These are phyloP conservation scores for Hondaea fermentalgiana DNA, from an alignment of 108 stramenopile genomes.

Conservation along the genomic window DNA sequence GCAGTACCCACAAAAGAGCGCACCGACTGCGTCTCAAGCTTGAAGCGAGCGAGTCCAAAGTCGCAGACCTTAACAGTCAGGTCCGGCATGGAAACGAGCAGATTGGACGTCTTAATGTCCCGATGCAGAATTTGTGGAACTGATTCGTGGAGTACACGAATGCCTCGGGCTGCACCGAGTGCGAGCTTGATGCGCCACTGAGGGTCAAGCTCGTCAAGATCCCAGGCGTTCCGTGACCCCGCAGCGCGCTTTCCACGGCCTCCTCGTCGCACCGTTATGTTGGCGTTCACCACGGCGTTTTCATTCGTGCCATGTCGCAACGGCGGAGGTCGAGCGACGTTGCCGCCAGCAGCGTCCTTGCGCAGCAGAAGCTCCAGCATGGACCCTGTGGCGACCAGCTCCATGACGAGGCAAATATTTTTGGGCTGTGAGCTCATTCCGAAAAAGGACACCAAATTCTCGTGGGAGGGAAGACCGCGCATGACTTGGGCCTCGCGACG, in stretches of 20 bases:
- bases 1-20: constrained; percentile 25
- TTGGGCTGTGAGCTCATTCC: not conserved
- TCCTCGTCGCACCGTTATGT: not conserved
- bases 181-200: constrained; percentile 8
- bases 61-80: constrained; percentile 42
- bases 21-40: not conserved
- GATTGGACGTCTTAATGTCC: constrained; percentile 44
- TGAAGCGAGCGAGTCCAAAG: constrained; percentile 32
- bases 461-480: not conserved
- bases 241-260: not conserved
- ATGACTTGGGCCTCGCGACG: not conserved
- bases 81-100: constrained; percentile 27
- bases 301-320: not conserved
- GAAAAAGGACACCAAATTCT: not conserved
- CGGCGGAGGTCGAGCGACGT: not conserved
- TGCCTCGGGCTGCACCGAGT: constrained; percentile 37
- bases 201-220: not conserved
- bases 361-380: not conserved
- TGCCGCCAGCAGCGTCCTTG: not conserved
- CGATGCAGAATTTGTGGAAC: constrained; percentile 40
- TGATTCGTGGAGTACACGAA: constrained; percentile 36
- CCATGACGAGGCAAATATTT: not conserved
- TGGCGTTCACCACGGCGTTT: not conserved
- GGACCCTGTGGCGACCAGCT: not conserved
- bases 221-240: not conserved